Evolutionary conservation across 208 protist species (phyloP).

Genomic region (Wallacemonas collosoma): DNA sequence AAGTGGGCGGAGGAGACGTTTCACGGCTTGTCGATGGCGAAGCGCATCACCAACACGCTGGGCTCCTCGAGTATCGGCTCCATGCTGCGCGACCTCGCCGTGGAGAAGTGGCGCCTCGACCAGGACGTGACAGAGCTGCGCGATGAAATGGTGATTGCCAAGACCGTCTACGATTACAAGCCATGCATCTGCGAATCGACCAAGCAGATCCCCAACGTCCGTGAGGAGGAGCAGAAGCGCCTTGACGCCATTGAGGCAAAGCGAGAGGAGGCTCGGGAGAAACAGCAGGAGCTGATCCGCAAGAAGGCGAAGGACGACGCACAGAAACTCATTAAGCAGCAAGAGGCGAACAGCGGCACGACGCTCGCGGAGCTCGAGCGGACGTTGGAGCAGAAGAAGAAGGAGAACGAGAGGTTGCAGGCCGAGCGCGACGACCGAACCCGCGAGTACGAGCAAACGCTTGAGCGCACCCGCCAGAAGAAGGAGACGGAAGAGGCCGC

Average conservation of each 20-base stretch:
- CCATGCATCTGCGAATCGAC: conserved; percentile 85
- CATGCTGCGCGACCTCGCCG: conserved; percentile 80
- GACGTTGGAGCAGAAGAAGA: conserved; percentile 78
- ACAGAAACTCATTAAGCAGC: conserved; percentile 67
- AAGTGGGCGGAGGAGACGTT: conserved; percentile 89
- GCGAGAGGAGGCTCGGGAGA: conserved; percentile 76
- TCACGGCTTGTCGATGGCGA: conserved; percentile 84
- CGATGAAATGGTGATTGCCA: conserved; percentile 86
- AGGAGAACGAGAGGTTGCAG: conserved; percentile 76
- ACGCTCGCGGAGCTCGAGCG: conserved; percentile 79
- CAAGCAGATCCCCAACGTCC: conserved; percentile 84
- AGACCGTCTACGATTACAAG: conserved; percentile 90
- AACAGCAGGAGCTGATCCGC: conserved; percentile 66
- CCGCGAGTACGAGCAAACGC: conserved; percentile 82
- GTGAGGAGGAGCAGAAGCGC: conserved; percentile 87
- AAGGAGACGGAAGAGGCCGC: conserved; percentile 85
- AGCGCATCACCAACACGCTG: conserved; percentile 82
- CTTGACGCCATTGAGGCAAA: conserved; percentile 79
- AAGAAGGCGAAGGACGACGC: conserved; percentile 78
- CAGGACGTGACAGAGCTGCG: conserved; percentile 88
- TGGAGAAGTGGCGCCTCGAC: conserved; percentile 92
- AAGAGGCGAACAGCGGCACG: conserved; percentile 76
- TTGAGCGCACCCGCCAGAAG: conserved; percentile 90
- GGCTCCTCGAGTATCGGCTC: conserved; percentile 83
- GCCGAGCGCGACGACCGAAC: conserved; percentile 74